Evolutionary conservation across 1,284 basidiomycete species (phyloP), one percentile per base, ranked within the genome.

Genomic region (Cystobasidium sp.): DNA sequence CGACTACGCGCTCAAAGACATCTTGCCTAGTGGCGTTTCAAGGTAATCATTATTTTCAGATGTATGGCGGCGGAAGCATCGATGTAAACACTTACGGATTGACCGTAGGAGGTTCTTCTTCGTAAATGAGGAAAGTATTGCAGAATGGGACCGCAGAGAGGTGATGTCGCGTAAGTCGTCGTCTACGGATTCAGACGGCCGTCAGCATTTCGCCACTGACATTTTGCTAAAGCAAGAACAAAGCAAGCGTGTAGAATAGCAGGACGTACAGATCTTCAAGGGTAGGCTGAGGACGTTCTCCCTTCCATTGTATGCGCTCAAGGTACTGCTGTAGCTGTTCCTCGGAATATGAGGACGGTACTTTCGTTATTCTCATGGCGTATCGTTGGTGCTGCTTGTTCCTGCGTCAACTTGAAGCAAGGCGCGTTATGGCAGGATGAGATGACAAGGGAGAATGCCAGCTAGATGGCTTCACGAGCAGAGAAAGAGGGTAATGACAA

Each of bases 71-170:
- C 37, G 16, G 16, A 20, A n/a, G n/a, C 39, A 10, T 6, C n/a
- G 46, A 53, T n/a, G 24, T 18, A 59, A 9, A 20, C 14, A 16
- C 49, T 71, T 22, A 71, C 69, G 69, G 47, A 20, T 71, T 61
- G 10, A 71, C 37, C 14, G 49, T 41, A 14, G 69, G 59, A 5
- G 47, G 44, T 22, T 49, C 31, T 12, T 63, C 59, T 44, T 71
- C 69, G 39, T 71, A 71, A 2, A 37, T 31, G 24, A 71, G 37
- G 31, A 71, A 71, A 18, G 69, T 71, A 55, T 71, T 71, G 41
- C 52, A 51, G 61, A 71, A 71, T 24, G 69, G 69, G 12, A 71
- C 62, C 14, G 59, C 31, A 20, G 52, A 51, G 7, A 71, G 55
- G 43, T 71, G 69, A 51, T 52, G 46, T 53, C 61, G 44, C 69